These are phyloP conservation scores for Glycyrrhiza uralensis DNA, from an alignment of 306 rosid species.

Conservation along the genomic window DNA sequence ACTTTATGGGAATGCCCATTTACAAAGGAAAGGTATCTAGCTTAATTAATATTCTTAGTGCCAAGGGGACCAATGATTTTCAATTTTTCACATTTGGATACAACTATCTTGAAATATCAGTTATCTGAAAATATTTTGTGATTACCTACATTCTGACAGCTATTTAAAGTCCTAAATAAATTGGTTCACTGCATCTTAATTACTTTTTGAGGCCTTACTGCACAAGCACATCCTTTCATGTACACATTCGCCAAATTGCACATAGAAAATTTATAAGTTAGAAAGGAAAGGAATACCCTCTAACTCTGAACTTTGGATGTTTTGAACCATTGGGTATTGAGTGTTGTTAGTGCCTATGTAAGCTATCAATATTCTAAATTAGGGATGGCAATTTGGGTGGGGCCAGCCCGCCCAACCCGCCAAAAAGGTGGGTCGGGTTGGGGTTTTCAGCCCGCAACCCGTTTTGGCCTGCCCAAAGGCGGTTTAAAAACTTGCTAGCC, in stretches of 20 bases:
- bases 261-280: neutral
- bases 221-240: neutral
- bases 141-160: neutral
- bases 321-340: neutral
- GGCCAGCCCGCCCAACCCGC: no score
- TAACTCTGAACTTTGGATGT: constrained; percentile 8
- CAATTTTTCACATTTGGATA: neutral
- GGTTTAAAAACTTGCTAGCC: no score
- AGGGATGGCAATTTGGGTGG: no score
- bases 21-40: constrained; percentile 75
- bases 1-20: constrained; percentile 87
- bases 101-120: neutral
- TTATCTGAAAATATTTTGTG: constrained; percentile 1
- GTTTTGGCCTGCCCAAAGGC: no score
- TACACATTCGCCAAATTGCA: neutral
- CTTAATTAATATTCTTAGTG: neutral
- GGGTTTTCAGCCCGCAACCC: no score
- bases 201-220: neutral
- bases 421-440: no score
- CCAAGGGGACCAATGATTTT: neutral
- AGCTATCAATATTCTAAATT: neutral
- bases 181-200: neutral
- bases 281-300: neutral
- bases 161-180: neutral
- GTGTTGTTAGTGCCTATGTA: neutral